Base-by-base conservation (phyloP, 2,329 filamentous ascomycete genomes). In the Xenoacremonium recifei region DNA sequence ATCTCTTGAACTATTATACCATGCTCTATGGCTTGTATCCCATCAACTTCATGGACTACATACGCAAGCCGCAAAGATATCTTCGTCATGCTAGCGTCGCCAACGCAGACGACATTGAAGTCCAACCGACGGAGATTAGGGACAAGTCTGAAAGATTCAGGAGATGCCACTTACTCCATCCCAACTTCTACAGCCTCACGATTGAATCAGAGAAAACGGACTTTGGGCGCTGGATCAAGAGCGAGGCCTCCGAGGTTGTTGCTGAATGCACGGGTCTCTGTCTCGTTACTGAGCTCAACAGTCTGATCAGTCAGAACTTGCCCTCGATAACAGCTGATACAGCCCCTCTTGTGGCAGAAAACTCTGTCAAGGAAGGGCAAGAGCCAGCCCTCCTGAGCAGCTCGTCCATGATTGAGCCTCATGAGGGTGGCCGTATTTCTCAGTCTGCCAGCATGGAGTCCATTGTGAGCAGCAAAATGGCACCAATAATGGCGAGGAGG, bases 21-120 rank as follows among this genome's bases (percentile, higher is more conserved):
- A 84, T 90, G 19, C 72, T 93, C 1, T 93, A 93, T 53, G 89
- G 88, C 0, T 68, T 93, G 4, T 93, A 92, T 50, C 88, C 88
- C 2, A 79, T 92, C 58, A 92, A 92, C 60, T 89, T 93, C 54
- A 86, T 89, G 79, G 85, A 85, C 63, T 93, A 92, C 59, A 85
- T 93, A 48, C 79, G 87, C 42, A 92, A 92, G 58, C 87, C 88
- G 3, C 82, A 89, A 52, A 80, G 85, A 49, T 92, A 87, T 58
- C 70, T 93, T 9, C 83, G 88, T 35, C 84, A 86, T 55, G 80
- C 85, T 30, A 80, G 88, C 49, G 85, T 82, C 21, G 74, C 79
- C 4, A 80, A 83, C 36, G 77, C 82, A 2, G 84, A 90, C 49
- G 84, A 88, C 40, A 77, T 92, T 32, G 86, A 91, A 56, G 76